Base-by-base conservation (phyloP, 2,329 filamentous ascomycete genomes). In the Lecanicillium sp. region DNA sequence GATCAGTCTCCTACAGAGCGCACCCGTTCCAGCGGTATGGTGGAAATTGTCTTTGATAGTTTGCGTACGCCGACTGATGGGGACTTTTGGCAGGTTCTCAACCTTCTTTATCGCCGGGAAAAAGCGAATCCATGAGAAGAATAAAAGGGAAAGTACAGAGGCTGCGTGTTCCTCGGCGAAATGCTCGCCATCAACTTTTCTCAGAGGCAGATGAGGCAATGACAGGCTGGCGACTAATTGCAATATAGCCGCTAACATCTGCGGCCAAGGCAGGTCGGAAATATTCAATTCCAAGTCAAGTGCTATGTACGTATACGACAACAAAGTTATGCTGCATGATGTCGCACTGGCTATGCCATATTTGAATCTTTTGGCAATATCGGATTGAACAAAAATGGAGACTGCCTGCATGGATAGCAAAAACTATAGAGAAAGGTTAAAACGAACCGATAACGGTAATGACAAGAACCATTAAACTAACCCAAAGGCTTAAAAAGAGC, bases 161-260 rank as follows among this genome's bases (percentile, higher is more conserved):
- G 62, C 64, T 0, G 75, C 78, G 43, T 64, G 64, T 56, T 77
- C 66, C 20, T 64, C 63, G 51, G 85, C 80, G 17, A 85, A 75
- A 2, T 64, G 50, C 31, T 68, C 62, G 27, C 67, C 75, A 33
- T 76, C 29, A 45, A 64, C 58, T 48, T 66, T 81, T 4, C 84
- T 73, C 37, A 75, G 66, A 4, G 80, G 80, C 4, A 80, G 68
- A 22, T 80, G 68, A 4, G 77, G 78, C 5, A 83, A 59, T 2
- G 68, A 65, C 9, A 78, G 43, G 43, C 66, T 67, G n/a, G 62
- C 53, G 17, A 67, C 55, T 54, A 9, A 71, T 54, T 14, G 55
- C 49, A 12, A 72, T n/a, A 8, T 62, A 52, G 9, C 38, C 14
- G 29, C 12, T n/a, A 40, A 19, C 4, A 3, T 2, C 2, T 28